Percentiles rank a stretch among this genome's conserved stretches.
Conservation (phyloP, 257 asterid species). For the Capsicum chinense region DNA sequence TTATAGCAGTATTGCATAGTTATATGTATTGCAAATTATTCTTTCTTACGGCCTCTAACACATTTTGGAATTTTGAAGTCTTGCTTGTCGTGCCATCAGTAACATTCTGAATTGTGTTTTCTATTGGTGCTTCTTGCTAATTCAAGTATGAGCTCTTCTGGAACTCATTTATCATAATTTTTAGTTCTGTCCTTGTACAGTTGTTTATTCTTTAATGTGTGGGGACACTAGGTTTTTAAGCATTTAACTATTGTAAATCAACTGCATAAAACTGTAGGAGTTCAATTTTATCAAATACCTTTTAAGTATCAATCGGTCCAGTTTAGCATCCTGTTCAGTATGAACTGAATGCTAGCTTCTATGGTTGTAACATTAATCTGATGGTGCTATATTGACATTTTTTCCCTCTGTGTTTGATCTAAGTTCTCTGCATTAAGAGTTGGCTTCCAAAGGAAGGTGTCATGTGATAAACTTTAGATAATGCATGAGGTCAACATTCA, state of each 20-base stretch:
- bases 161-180: not conserved
- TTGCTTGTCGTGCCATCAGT: slow-evolving; percentile 18
- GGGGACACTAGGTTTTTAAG: not conserved
- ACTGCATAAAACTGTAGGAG: not conserved
- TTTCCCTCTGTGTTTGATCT: slow-evolving; percentile 9
- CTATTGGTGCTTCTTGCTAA: not conserved
- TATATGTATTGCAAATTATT: not conserved
- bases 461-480: slow-evolving; percentile 3
- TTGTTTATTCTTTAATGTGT: not conserved
- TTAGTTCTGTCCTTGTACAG: not conserved
- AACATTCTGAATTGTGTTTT: slow-evolving; percentile 21
- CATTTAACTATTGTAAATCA: slow-evolving; percentile 10
- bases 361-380: slow-evolving; percentile 8
- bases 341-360: not conserved
- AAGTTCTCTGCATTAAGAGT: slow-evolving; percentile 1
- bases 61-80: not conserved
- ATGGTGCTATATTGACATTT: not conserved
- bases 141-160: slow-evolving; percentile 17
- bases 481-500: not conserved
- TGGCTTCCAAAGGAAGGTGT: not conserved
- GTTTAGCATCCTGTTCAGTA: not conserved
- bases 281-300: not conserved
- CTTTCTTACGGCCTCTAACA: slow-evolving; percentile 21
- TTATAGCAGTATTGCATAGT: not conserved
- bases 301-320: not conserved